Base-by-base conservation (phyloP, 805 yeast species). In the Torulaspora indica region DNA sequence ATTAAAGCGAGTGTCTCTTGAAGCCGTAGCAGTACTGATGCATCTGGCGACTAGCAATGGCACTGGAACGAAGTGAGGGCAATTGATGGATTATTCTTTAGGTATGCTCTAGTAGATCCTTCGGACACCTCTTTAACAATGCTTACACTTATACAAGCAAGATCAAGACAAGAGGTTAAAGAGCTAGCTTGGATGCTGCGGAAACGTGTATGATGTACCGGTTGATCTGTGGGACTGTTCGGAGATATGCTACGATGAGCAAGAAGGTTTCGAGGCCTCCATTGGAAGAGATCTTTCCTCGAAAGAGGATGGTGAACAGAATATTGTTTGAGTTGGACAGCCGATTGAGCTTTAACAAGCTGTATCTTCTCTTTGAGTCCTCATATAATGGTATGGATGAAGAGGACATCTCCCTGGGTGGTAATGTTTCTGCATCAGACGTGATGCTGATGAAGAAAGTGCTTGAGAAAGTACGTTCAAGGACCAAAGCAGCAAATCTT, bases 321-420 rank as follows among this genome's bases (percentile, higher is more conserved):
- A 68, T 81, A 14, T 67, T 85, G 5, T 85, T 84, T 58, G 90
- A 85, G 55, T 69, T 78, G 48, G 85, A 83, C 58, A 71, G 84
- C 35, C 65, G 78, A 37, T 68, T 79, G 32, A 70, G 79, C 1
- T 78, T 75, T 51, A 61, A 63, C 9, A 79, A 77, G 55, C 71
- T 80, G 24, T 56, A 79, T 33, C 81, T 82, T 1, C 71, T 78
- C 0, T 71, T 78, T 44, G 71, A 75, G 49, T 46, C 71, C 0
- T 61, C 84, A 3, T 84, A 84, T 56, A 61, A 69, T 10, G 57
- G 67, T 23, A 47, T 78, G 32, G 79, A 73, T 42, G 47, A 61
- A 0, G 51, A 48, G 3, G 51, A 28, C 30, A 63, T 67, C 17
- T 47, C 43, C 23, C 51, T 76, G 4, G 86, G 87, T 1, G 46